These are phyloP conservation scores for Flaveria ramosissima DNA, from an alignment of 129 eudicot species.

Conservation along the genomic window DNA sequence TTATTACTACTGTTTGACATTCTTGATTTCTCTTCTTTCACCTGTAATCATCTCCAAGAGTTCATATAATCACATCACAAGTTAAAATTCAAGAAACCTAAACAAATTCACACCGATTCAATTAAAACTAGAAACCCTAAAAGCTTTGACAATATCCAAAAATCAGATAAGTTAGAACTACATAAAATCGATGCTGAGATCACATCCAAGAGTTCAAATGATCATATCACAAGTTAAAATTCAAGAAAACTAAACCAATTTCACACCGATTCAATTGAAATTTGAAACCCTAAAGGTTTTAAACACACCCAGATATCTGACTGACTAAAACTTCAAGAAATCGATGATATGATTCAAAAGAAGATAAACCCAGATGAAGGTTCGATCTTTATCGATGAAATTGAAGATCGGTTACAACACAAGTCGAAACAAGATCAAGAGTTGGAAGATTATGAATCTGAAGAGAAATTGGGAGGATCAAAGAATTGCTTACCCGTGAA, in stretches of 20 bases:
- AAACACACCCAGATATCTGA: background rate
- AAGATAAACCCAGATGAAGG: conserved; percentile 2
- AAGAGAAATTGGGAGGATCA: conserved; percentile 15
- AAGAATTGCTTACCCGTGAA: conserved; percentile 26
- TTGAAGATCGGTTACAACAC: conserved; percentile 10
- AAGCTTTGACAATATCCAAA: background rate
- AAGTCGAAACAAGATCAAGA: conserved; percentile 21
- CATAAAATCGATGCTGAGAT: conserved; percentile 9
- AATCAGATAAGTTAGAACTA: background rate
- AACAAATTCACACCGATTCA: conserved; percentile 11
- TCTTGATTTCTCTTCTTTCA: conserved; percentile 5
- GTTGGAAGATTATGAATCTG: conserved; percentile 3
- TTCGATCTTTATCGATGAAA: conserved; percentile 22
- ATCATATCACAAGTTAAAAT: background rate
- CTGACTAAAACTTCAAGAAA: background rate
- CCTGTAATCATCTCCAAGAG: background rate
- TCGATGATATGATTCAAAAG: background rate
- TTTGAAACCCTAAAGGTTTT: conserved; percentile 16
- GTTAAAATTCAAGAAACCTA: conserved; percentile 15
- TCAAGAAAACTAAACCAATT: conserved; percentile 1
- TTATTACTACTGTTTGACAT: conserved; percentile 31
- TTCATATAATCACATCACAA: background rate
- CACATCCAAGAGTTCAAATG: background rate
- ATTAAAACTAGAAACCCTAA: conserved; percentile 16
- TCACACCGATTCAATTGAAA: background rate